Evolutionary conservation across 106 monocot species (phyloP).

Genomic region (Phalaenopsis aphrodite): DNA sequence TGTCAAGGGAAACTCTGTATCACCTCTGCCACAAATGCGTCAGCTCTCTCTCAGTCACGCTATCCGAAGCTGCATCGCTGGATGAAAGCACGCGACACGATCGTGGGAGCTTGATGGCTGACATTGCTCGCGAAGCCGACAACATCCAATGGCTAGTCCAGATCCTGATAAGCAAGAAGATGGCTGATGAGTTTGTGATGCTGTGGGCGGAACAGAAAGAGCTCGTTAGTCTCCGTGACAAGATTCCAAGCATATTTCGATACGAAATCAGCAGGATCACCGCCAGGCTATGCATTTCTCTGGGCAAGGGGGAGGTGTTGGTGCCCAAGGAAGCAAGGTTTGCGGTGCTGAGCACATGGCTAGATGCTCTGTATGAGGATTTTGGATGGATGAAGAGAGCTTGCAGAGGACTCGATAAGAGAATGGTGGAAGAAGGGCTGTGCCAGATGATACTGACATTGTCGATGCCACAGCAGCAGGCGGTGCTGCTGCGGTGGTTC

Average conservation of each 20-base stretch:
- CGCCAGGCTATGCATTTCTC: conserved; percentile 26
- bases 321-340: conserved; percentile 20
- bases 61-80: conserved; percentile 18
- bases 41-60: conserved; percentile 14
- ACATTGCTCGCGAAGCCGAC: conserved; percentile 25
- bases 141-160: conserved; percentile 30
- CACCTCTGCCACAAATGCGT: conserved; percentile 33
- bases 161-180: conserved; percentile 32
- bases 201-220: conserved; percentile 44
- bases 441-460: conserved; percentile 33
- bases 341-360: conserved; percentile 25
- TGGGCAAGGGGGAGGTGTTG: conserved; percentile 33
- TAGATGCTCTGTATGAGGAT: conserved; percentile 37
- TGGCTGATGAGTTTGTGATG: conserved; percentile 31
- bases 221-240: conserved; percentile 25
- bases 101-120: conserved; percentile 16
- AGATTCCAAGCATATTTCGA: conserved; percentile 29
- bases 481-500: conserved; percentile 37
- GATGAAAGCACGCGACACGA: conserved; percentile 14
- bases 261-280: conserved; percentile 39
- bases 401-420: conserved; percentile 19
- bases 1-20: conserved; percentile 29
- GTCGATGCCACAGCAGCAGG: conserved; percentile 35
- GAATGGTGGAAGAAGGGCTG: conserved; percentile 33
- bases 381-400: conserved; percentile 41